phyloP scores from a whole-genome alignment of 345 rosid genomes.

The Erysimum cheiranthoides region DNA sequence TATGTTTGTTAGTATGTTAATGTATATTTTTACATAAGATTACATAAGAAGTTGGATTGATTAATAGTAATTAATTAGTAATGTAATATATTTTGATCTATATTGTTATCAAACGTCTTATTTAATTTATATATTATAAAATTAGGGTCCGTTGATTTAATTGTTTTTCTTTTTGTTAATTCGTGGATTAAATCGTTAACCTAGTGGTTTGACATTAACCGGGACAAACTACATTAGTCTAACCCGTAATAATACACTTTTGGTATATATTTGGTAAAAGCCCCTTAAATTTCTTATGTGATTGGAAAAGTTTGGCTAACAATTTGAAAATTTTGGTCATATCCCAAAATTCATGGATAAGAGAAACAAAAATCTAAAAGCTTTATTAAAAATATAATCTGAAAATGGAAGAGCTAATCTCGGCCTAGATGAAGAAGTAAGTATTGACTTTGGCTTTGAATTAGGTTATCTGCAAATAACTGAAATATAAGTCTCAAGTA shows the following conservation, averaged over 20 bases:
- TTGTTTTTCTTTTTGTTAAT: too few species aligned
- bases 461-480: slow-evolving; percentile 52
- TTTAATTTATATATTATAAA: not conserved
- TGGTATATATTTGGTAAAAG: not conserved
- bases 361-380: not conserved
- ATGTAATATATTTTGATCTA: not conserved
- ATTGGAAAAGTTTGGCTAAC: slow-evolving; percentile 21
- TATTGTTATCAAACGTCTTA: slow-evolving; percentile 8
- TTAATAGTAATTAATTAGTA: not conserved
- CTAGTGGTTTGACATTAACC: not conserved
- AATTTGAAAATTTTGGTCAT: slow-evolving; percentile 37
- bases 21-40: not conserved
- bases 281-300: slow-evolving; percentile 1
- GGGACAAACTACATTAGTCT: not conserved
- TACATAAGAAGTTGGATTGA: too few species aligned
- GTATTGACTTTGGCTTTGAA: slow-evolving; percentile 50
- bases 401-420: slow-evolving; percentile 45
- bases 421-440: slow-evolving; percentile 47
- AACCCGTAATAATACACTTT: not conserved
- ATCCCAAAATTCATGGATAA: slow-evolving; percentile 8
- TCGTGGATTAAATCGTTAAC: not conserved
- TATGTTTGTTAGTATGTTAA: not conserved
- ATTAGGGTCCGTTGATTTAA: not conserved
- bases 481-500: slow-evolving; percentile 40
- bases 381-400: not conserved